Percentiles rank a stretch among this genome's conserved stretches.
Conservation (phyloP, 257 asterid species). For the Solanum habrochaites region DNA sequence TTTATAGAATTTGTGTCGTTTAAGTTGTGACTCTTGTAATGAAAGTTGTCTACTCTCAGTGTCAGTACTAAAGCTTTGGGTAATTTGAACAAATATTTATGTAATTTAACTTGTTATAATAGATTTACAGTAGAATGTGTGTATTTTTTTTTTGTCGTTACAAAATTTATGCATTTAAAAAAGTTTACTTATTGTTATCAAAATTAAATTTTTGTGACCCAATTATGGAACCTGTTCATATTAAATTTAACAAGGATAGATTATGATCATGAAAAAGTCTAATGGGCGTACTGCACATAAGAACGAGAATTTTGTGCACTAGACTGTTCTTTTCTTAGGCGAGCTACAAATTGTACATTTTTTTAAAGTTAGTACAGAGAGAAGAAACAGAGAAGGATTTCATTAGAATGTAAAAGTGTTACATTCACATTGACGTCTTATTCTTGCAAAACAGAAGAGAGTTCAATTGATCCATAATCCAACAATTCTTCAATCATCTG, state of each 20-base stretch:
- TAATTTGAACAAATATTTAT: not conserved
- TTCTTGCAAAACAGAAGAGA: slow-evolving; percentile 21
- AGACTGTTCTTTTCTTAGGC: not conserved
- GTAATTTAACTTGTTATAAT: not conserved
- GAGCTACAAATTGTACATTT: not conserved
- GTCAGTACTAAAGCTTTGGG: not conserved
- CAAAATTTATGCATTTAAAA: not conserved
- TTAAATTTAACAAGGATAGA: no score
- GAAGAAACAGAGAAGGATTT: not conserved
- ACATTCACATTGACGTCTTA: slow-evolving; percentile 2
- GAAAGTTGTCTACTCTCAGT: not conserved
- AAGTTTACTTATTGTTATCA: not conserved
- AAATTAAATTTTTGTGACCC: not conserved
- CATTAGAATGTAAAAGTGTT: not conserved
- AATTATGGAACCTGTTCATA: not conserved
- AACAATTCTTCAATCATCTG: slow-evolving; percentile 69
- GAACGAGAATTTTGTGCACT: not conserved
- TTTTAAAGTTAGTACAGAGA: not conserved
- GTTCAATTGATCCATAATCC: slow-evolving; percentile 49
- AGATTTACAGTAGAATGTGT: not conserved
- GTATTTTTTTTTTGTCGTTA: not conserved
- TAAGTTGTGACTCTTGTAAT: not conserved
- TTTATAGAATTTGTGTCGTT: not conserved
- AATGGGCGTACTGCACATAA: no score
- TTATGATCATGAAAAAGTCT: no score